Evolutionary conservation across 768 basidiomycete species (phyloP).

Genomic region (Cystofilobasidium ferigula): DNA sequence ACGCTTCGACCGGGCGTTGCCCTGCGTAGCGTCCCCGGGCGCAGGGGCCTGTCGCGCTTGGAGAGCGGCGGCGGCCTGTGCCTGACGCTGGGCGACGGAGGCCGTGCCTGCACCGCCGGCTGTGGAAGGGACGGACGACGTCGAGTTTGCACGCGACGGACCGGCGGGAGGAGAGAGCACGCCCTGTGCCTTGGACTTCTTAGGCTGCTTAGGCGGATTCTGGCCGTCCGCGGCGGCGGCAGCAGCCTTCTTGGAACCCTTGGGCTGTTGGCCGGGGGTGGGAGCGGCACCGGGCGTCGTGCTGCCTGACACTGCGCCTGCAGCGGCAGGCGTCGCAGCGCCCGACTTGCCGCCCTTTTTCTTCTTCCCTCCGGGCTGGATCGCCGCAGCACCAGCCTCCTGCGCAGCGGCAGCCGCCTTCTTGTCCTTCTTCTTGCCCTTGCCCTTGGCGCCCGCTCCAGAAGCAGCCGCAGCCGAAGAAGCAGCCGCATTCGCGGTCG

Average conservation of each 20-base stretch:
- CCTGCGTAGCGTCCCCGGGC: background rate
- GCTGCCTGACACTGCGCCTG: background rate
- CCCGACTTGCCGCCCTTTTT: constrained; percentile 20
- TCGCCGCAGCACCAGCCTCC: constrained; percentile 2
- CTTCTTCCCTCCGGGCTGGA: constrained; percentile 22
- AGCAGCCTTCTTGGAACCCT: background rate
- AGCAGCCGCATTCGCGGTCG: constrained; percentile 9
- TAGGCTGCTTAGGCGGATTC: too few species aligned
- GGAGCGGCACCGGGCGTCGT: too few species aligned
- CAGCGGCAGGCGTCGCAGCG: background rate
- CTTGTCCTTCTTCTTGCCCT: constrained; percentile 30
- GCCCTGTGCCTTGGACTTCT: too few species aligned
- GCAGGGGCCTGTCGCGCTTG: background rate
- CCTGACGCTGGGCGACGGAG: background rate
- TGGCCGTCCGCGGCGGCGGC: background rate
- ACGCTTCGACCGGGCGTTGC: background rate
- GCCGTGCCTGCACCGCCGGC: background rate
- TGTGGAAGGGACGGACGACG: background rate
- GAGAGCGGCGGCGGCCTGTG: background rate
- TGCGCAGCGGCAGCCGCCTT: background rate
- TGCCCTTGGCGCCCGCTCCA: constrained; percentile 41
- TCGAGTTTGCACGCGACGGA: background rate
- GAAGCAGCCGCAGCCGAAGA: background rate
- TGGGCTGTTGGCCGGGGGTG: background rate
- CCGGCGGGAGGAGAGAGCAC: background rate